A percentile compares a stretch with the other conserved stretches of the same genome.
Conservation (phyloP, 345 rosid genomes). For the Arabis hirsuta region DNA sequence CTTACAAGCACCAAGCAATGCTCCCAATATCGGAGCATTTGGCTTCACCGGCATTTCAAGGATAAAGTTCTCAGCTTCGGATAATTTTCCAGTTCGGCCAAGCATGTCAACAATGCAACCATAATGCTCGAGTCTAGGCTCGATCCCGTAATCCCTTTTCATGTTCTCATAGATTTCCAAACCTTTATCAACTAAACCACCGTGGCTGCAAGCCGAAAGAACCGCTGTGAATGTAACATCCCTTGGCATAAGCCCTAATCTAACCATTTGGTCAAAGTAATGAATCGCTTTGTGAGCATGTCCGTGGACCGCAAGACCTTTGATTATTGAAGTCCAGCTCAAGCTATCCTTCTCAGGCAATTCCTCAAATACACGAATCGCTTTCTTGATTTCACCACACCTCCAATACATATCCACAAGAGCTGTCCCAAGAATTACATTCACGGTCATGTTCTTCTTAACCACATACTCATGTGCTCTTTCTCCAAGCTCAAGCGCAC, state of each 20-base stretch:
- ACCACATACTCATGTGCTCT: constrained; percentile 63
- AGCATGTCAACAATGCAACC: constrained; percentile 82
- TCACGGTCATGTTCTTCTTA: constrained; percentile 47
- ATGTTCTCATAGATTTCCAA: constrained; percentile 62
- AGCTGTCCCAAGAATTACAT: constrained; percentile 71
- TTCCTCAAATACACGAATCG: constrained; percentile 53
- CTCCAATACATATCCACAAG: constrained; percentile 75
- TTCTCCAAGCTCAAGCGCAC: constrained; percentile 62
- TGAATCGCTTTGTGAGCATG: constrained; percentile 53
- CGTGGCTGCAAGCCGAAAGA: constrained; percentile 78
- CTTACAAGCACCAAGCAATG: constrained; percentile 79
- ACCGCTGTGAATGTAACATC: constrained; percentile 70
- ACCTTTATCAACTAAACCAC: constrained; percentile 69
- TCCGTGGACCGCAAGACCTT: constrained; percentile 74
- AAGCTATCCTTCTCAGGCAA: constrained; percentile 59
- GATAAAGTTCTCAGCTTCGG: constrained; percentile 69
- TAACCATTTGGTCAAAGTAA: constrained; percentile 59
- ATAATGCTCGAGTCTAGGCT: constrained; percentile 76
- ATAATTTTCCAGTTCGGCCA: constrained; percentile 73
- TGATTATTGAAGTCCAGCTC: constrained; percentile 70
- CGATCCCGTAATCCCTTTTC: constrained; percentile 49
- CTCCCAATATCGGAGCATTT: constrained; percentile 74
- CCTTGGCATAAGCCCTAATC: constrained; percentile 52
- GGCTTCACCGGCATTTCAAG: constrained; percentile 68
- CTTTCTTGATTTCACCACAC: constrained; percentile 66